Base-by-base conservation (phyloP, 139 green algal species). In the Yamagishiella unicocca region DNA sequence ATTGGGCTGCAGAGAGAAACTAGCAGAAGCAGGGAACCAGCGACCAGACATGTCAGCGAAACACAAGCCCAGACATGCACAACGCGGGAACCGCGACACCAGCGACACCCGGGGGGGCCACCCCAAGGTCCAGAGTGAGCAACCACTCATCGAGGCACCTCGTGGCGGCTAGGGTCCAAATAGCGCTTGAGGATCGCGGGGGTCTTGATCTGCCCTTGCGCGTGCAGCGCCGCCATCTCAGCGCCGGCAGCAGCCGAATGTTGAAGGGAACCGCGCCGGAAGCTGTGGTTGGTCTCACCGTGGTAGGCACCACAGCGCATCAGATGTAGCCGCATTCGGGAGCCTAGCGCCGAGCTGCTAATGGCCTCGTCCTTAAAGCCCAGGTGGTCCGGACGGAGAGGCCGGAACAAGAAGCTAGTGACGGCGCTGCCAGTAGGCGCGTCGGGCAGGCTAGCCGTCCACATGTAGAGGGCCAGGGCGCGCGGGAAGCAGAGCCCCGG, bases 241-340 rank as follows among this genome's bases (percentile, higher is more conserved):
- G 64, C 27, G 8, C 72, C 40, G 1, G 14, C 2, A 8, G 40
- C 14, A 22, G 58, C 40, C 2, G 58, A 38, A 1, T 61, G 27
- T 45, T 86, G 80, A 21, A 86, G 62, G 0, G 64, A 31, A 0
- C 80, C 80, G 1, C 64, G 61, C 1, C 62, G 79, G 42, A 85
- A 66, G 62, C 62, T 85, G 62, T 76, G 79, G 31, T 43, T 62
- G 5, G 61, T 77, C 21, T 86, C 80, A 21, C 80, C 61, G 2
- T 38, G 43, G 42, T 78, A 37, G 14, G 66, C 31, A 0, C 8
- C 62, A 1, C 61, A 61, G 0, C 12, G 14, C 8, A 2, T 1
- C 24, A 85, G 61, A 31, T 77, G 62, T 1, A 31, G 80, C 4
- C 17, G 31, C 38, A 66, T 22, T 29, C 80, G 43, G 4, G 31